These are phyloP conservation scores for Vigna radiata DNA, from an alignment of 306 rosid genomes.

Conservation along the genomic window DNA sequence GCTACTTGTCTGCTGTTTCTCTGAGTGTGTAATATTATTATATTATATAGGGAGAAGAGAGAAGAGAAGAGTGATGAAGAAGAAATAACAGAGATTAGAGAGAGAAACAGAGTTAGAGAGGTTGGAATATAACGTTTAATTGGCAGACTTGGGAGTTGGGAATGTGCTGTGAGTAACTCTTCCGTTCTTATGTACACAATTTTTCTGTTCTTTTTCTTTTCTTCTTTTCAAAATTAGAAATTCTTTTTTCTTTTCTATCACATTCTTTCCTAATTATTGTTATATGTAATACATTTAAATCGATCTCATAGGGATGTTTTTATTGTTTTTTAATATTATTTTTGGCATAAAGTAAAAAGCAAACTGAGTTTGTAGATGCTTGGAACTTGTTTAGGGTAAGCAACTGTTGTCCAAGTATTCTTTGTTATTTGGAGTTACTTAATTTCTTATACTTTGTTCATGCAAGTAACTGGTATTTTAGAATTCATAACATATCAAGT, in stretches of 20 bases:
- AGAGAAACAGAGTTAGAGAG: not conserved
- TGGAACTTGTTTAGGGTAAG: no score
- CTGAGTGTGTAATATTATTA: not conserved
- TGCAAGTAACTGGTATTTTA: no score
- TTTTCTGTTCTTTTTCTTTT: not conserved
- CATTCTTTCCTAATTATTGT: no score
- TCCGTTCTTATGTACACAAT: slow-evolving; percentile 54
- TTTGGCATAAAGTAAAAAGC: no score
- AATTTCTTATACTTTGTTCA: no score
- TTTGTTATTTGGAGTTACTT: no score
- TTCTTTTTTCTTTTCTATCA: not conserved
- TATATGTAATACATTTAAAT: no score
- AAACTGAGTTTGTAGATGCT: no score
- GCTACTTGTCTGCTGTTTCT: not conserved
- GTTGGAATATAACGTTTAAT: slow-evolving; percentile 48
- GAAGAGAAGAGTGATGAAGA: slow-evolving; percentile 25
- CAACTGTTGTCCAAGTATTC: no score
- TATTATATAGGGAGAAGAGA: not conserved
- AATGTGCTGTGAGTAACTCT: slow-evolving; percentile 43
- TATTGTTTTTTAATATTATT: no score
- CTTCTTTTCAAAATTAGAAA: not conserved
- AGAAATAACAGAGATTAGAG: slow-evolving; percentile 23
- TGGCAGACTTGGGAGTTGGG: slow-evolving; percentile 28
- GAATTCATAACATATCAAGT: no score
- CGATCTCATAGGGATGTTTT: no score